Percentiles rank a stretch among this genome's conserved stretches.
These are phyloP conservation scores for Saxophila tyrrhenica DNA, from an alignment of 495 filamentous ascomycete genomes.

Conservation along the genomic window DNA sequence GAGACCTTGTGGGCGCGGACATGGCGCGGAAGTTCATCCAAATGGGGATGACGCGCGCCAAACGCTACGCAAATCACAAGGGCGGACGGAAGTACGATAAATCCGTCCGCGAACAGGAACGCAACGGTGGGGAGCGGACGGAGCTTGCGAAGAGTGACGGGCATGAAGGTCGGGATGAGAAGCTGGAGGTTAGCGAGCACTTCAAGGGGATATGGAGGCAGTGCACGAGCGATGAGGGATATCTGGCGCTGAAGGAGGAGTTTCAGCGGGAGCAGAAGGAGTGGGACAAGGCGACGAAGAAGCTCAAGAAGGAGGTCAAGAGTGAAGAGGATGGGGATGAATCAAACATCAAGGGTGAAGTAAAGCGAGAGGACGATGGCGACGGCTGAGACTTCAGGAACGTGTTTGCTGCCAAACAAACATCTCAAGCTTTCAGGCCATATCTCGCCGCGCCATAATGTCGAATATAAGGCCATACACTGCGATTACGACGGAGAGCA, in stretches of 20 bases:
- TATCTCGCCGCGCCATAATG: too few relatives aligned
- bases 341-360: neutral
- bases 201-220: constrained; percentile 35
- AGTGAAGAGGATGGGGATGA: constrained; percentile 6
- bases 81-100: constrained; percentile 38
- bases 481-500: too few relatives aligned
- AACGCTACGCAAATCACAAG: constrained; percentile 40
- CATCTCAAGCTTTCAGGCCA: too few relatives aligned
- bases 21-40: constrained; percentile 44
- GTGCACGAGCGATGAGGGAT: constrained; percentile 32
- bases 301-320: constrained; percentile 3
- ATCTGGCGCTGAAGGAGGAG: constrained; percentile 30
- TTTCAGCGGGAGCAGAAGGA: constrained; percentile 33
- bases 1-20: constrained; percentile 45
- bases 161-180: constrained; percentile 24
- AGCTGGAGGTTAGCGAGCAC: constrained; percentile 25
- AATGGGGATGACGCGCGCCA: constrained; percentile 44
- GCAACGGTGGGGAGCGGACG: constrained; percentile 10
- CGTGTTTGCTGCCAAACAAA: too few relatives aligned
- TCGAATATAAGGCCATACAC: too few relatives aligned
- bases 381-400: too few relatives aligned
- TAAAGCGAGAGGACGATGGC: neutral
- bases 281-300: constrained; percentile 24
- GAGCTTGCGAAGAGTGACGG: constrained; percentile 23
- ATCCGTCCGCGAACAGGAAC: constrained; percentile 20